Evolutionary conservation across 2,329 filamentous ascomycete species (phyloP).

Genomic region (Sporothrix variecibatus): DNA sequence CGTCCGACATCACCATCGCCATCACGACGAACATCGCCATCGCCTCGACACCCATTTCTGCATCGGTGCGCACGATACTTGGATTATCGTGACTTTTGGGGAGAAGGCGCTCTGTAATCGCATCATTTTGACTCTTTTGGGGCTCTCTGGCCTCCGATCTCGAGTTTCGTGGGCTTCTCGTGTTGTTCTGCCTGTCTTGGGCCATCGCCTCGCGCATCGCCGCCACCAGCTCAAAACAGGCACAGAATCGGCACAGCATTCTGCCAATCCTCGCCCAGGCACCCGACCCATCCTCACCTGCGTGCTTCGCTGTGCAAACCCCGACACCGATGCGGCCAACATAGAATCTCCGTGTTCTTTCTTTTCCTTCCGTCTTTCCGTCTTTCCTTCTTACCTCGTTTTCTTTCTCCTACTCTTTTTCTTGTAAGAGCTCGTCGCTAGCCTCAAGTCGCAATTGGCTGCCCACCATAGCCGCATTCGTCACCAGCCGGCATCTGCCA

Average conservation of each 20-base stretch:
- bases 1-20: constrained; percentile 17
- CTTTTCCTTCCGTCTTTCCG: neutral
- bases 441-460: constrained; percentile 19
- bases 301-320: neutral
- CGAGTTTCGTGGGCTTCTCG: constrained; percentile 9
- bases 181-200: neutral
- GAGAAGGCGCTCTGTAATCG: neutral
- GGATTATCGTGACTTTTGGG: neutral
- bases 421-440: neutral
- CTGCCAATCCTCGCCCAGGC: neutral
- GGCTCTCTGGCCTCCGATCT: neutral
- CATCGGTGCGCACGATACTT: neutral
- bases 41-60: neutral
- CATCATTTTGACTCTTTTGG: neutral
- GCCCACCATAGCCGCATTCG: constrained; percentile 6
- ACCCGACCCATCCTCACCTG: neutral
- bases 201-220: constrained; percentile 20
- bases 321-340: constrained; percentile 13
- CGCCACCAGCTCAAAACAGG: constrained; percentile 2
- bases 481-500: neutral
- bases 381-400: neutral
- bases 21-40: constrained; percentile 18
- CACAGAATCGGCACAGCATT: neutral
- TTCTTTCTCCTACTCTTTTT: neutral
- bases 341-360: neutral